phyloP scores from a whole-genome alignment of 2,329 filamentous ascomycete species.

The Sporothrix luriei region DNA sequence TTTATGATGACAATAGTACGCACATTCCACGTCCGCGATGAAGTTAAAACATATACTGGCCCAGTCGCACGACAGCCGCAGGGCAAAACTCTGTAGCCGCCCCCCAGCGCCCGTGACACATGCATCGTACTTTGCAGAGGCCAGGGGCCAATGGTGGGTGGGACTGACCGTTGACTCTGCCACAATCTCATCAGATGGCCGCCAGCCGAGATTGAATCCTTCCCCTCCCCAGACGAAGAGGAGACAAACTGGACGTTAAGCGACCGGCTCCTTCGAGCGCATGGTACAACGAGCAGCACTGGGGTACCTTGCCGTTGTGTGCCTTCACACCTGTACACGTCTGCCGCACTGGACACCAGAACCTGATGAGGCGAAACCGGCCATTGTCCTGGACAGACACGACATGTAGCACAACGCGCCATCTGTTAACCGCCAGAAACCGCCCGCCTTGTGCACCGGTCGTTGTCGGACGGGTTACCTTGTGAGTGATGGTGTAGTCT shows the following conservation, averaged over 20 bases:
- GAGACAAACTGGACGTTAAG: neutral
- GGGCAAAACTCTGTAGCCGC: neutral
- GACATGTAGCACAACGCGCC: neutral
- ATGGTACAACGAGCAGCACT: too few species aligned
- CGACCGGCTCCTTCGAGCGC: neutral
- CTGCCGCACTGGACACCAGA: neutral
- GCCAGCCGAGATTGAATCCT: neutral
- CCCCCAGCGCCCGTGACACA: neutral
- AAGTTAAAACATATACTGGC: neutral
- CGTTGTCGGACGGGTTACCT: neutral
- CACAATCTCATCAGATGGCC: neutral
- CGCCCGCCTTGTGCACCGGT: constrained; percentile 3
- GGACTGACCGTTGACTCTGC: neutral
- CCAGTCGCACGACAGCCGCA: neutral
- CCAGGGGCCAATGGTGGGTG: neutral
- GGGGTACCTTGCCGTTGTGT: neutral
- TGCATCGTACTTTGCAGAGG: neutral
- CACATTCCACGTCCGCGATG: neutral
- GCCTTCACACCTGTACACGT: neutral
- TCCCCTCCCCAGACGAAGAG: too few species aligned
- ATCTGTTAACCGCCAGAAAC: constrained; percentile 29
- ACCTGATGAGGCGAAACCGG: constrained; percentile 5
- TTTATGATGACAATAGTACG: too few species aligned
- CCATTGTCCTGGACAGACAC: neutral
- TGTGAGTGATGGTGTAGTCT: too few species aligned